Percentiles rank a stretch among this genome's conserved stretches.
Conservation (phyloP, 805 yeast species). For the Zygosaccharomyces bisporus region DNA sequence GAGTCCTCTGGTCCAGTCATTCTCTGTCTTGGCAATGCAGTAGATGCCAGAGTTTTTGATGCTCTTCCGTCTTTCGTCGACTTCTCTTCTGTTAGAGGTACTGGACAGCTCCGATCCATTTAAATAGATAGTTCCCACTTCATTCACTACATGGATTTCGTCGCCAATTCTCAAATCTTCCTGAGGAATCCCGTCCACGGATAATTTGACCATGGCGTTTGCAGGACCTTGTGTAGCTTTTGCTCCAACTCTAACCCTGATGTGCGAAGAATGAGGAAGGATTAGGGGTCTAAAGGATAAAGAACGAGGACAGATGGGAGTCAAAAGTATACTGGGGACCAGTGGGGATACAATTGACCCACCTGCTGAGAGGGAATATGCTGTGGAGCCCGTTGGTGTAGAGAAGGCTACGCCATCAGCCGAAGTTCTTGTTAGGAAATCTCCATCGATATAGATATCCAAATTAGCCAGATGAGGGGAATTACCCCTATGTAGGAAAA, state of each 20-base stretch:
- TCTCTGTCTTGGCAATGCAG: conserved; percentile 78
- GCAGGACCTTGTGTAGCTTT: conserved; percentile 39
- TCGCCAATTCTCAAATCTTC: conserved; percentile 69
- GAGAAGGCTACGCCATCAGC: conserved; percentile 86
- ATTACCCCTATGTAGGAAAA: conserved; percentile 81
- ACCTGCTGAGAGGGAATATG: conserved; percentile 84
- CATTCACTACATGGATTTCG: conserved; percentile 68
- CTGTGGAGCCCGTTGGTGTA: conserved; percentile 95
- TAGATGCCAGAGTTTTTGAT: conserved; percentile 59
- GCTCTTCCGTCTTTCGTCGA: conserved; percentile 19
- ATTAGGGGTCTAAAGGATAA: conserved; percentile 86
- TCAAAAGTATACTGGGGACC: conserved; percentile 74
- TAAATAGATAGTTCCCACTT: conserved; percentile 55
- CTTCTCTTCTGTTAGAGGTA: conserved; percentile 18
- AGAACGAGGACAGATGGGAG: conserved; percentile 91
- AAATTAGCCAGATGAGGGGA: conserved; percentile 80
- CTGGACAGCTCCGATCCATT: conserved; percentile 50
- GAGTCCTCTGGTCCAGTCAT: conserved; percentile 90
- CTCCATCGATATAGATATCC: conserved; percentile 81
- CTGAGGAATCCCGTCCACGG: conserved; percentile 82
- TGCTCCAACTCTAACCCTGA: conserved; percentile 57
- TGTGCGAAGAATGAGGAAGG: conserved; percentile 73
- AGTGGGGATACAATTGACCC: conserved; percentile 91
- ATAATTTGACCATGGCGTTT: conserved; percentile 50
- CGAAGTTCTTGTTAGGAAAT: conserved; percentile 80